phyloP scores from a whole-genome alignment of 169 alveolate species.

The Cryptosporidium tyzzeri region DNA sequence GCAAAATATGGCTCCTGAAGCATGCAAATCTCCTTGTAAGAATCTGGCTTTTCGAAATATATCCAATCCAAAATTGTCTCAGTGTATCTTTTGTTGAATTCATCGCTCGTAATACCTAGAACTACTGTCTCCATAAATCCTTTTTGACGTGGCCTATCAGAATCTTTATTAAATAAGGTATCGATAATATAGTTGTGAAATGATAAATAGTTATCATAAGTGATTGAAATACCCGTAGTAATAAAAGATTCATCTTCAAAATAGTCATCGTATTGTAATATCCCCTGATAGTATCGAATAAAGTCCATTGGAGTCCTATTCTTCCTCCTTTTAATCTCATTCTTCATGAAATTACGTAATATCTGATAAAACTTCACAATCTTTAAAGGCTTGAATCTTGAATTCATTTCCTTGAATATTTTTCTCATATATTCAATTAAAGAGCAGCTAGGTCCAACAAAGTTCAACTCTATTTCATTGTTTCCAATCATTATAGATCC shows the following conservation, averaged over 20 bases:
- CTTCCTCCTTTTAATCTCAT: slow-evolving; percentile 29
- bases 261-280: slow-evolving; percentile 44
- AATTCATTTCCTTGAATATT: slow-evolving; percentile 4
- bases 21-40: slow-evolving; percentile 48
- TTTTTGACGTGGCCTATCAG: not conserved
- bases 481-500: slow-evolving; percentile 23
- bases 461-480: slow-evolving; percentile 33
- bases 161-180: slow-evolving; percentile 16
- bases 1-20: slow-evolving; percentile 54
- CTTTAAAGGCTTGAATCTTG: slow-evolving; percentile 37
- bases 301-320: slow-evolving; percentile 56
- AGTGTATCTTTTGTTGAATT: slow-evolving; percentile 4
- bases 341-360: slow-evolving; percentile 10
- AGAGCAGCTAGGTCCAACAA: slow-evolving; percentile 48
- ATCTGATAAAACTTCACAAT: slow-evolving; percentile 4
- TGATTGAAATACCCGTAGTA: slow-evolving; percentile 20
- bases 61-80: slow-evolving; percentile 1
- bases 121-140: slow-evolving; percentile 49
- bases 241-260: slow-evolving; percentile 43
- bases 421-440: not conserved
- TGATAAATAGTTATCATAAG: slow-evolving; percentile 27
- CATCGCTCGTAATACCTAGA: slow-evolving; percentile 3
- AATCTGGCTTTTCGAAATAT: slow-evolving; percentile 22
- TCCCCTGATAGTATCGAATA: slow-evolving; percentile 65
- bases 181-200: slow-evolving; percentile 41